phyloP scores from a whole-genome alignment of 2,329 filamentous ascomycete species.

The Phaeosphaeriaceae sp. region DNA sequence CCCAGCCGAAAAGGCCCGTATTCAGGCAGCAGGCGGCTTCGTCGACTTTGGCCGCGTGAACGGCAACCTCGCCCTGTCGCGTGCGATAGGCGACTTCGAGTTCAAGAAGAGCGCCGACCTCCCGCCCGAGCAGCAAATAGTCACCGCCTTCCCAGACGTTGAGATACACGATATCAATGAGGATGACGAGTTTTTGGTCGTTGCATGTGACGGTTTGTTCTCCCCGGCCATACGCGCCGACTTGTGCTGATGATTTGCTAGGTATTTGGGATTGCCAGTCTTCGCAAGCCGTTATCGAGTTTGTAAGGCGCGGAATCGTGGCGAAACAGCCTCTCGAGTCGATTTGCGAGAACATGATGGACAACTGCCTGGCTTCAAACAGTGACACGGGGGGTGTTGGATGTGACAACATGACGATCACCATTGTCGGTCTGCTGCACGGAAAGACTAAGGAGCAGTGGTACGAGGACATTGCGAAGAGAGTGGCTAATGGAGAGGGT shows the following conservation, averaged over 20 bases:
- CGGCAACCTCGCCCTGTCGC: conserved; percentile 93
- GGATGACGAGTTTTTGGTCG: conserved; percentile 83
- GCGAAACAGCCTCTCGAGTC: conserved; percentile 93
- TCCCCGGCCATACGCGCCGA: neutral
- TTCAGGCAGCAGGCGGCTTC: conserved; percentile 93
- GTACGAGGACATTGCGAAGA: conserved; percentile 94
- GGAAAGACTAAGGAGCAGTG: conserved; percentile 96
- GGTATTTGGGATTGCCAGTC: conserved; percentile 99
- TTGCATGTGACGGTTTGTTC: conserved; percentile 52
- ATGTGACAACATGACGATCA: conserved; percentile 99
- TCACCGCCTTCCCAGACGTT: conserved; percentile 95
- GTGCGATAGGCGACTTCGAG: conserved; percentile 98
- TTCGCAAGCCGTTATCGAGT: conserved; percentile 95
- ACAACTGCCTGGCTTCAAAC: conserved; percentile 97
- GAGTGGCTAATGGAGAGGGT: conserved; percentile 95
- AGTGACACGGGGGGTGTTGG: conserved; percentile 97
- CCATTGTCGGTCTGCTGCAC: conserved; percentile 84
- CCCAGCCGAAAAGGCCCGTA: conserved; percentile 90
- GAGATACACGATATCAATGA: conserved; percentile 87
- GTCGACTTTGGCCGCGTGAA: conserved; percentile 99
- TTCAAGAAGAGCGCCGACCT: conserved; percentile 99
- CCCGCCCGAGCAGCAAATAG: conserved; percentile 97
- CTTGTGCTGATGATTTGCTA: conserved; percentile 50
- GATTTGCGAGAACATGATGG: conserved; percentile 99
- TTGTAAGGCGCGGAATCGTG: conserved; percentile 93